Percentiles rank a stretch among this genome's conserved stretches.
Conservation (phyloP, 768 basidiomycete genomes). For the Tylopilus rubrobrunneus region DNA sequence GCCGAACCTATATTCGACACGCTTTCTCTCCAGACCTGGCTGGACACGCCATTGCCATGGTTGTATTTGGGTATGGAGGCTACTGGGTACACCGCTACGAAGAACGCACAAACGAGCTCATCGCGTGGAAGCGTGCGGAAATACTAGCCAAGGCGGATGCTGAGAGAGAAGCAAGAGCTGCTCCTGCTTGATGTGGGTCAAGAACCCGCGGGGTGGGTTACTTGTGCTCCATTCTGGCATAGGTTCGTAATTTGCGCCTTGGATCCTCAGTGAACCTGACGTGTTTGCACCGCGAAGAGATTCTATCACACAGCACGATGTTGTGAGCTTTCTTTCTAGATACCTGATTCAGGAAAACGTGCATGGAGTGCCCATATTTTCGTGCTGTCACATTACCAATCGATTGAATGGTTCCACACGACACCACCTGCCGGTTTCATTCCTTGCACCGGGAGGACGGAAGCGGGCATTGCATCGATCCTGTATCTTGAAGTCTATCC, state of each 20-base stretch:
- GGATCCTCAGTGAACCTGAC: constrained; percentile 6
- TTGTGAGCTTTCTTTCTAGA: constrained; percentile 10
- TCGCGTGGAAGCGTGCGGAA: constrained; percentile 60
- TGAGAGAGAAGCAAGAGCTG: constrained; percentile 11
- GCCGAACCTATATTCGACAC: background rate
- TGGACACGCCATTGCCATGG: constrained; percentile 68
- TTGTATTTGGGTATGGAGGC: constrained; percentile 64
- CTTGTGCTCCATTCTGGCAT: constrained; percentile 3
- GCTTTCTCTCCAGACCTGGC: constrained; percentile 51
- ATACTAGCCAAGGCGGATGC: constrained; percentile 46
- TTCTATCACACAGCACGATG: constrained; percentile 6
- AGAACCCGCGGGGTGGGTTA: background rate
- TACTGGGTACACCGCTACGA: constrained; percentile 76
- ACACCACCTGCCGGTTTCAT: background rate
- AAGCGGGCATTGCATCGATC: background rate
- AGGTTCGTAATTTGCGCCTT: constrained; percentile 20
- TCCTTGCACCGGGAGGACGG: background rate
- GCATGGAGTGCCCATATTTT: background rate
- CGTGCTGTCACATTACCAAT: constrained; percentile 2
- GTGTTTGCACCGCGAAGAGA: constrained; percentile 3
- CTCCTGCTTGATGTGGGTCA: constrained; percentile 18
- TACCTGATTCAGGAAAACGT: constrained; percentile 6
- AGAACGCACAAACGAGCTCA: constrained; percentile 51
- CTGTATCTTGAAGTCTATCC: background rate
- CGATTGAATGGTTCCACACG: background rate